These are phyloP conservation scores for Mycena galopus DNA, from an alignment of 768 basidiomycete species.

Conservation along the genomic window DNA sequence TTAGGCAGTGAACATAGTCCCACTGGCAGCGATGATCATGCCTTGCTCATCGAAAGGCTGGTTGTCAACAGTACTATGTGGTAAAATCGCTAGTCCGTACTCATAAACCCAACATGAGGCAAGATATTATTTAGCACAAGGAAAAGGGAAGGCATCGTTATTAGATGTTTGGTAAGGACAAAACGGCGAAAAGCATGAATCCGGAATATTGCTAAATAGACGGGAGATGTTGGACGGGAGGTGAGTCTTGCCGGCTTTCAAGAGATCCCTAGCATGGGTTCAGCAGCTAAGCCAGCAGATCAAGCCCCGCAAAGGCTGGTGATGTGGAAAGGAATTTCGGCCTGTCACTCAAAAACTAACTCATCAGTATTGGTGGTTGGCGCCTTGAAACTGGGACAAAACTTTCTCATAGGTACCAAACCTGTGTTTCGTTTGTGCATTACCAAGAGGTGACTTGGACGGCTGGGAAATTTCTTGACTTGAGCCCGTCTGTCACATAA, in stretches of 20 bases:
- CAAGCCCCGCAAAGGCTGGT: neutral
- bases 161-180: too few relatives aligned
- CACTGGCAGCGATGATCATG: too few relatives aligned
- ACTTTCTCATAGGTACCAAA: too few relatives aligned
- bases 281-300: neutral
- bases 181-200: neutral
- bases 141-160: neutral
- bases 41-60: too few relatives aligned
- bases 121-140: neutral
- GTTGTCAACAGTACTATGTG: too few relatives aligned
- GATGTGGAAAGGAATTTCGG: neutral
- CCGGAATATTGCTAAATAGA: neutral
- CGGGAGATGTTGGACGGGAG: neutral
- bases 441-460: too few relatives aligned
- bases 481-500: too few relatives aligned
- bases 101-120: neutral
- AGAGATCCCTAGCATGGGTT: neutral
- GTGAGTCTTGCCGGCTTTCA: constrained; percentile 3
- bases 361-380: neutral
- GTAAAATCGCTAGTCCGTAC: too few relatives aligned
- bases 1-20: too few relatives aligned
- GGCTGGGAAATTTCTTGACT: too few relatives aligned
- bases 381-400: neutral
- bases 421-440: too few relatives aligned
- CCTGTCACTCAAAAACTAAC: neutral